Evolutionary conservation across 2,329 filamentous ascomycete species (phyloP), one percentile per base, ranked within the genome.

Genomic region (Rosellinia necatrix): DNA sequence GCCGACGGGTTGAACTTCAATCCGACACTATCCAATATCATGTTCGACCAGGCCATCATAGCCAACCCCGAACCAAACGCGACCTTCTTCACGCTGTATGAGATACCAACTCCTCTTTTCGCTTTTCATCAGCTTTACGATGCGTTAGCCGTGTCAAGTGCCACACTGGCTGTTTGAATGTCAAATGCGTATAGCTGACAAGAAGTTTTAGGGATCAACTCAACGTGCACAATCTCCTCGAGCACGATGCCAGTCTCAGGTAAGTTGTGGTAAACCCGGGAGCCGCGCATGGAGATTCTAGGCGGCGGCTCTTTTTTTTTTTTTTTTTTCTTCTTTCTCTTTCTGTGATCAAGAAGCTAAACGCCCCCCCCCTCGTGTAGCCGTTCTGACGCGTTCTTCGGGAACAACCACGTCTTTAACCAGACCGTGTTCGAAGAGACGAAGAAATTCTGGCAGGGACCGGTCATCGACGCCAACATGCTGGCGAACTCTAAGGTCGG

Each of bases 381-480:
- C 27, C 79, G 79, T 19, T 61, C 70, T 0, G 80, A 83, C 51
- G 76, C 73, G 4, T 78, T 70, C 71, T 74, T 80, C 48, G 81
- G 80, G 15, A 78, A 78, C 67, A 78, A 78, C 59, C 74, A 79
- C 60, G 53, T 75, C 49, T 84, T 84, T 71, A 81, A 83, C 67
- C 68, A 77, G 49, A 75, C 72, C 1, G 65, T 81, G 54, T 84
- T 83, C 63, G 73, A 77, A 46, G 65, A 74, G 47, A 75, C 74
- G 0, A 70, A 63, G 27, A 53, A 59, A 3, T 83, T 77, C 68
- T 84, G 80, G 80, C 78, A 74, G 0, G 70, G 51, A 0, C 63
- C 71, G 2, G 67, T 71, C 22, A 60, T 83, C 29, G 67, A 71
- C 13, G 65, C 74, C 2, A 49, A 73, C 1, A 74, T 75, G 70